Evolutionary conservation across 176 grass and related monocot species (phyloP).

Genomic region (Eleusine coracana): DNA sequence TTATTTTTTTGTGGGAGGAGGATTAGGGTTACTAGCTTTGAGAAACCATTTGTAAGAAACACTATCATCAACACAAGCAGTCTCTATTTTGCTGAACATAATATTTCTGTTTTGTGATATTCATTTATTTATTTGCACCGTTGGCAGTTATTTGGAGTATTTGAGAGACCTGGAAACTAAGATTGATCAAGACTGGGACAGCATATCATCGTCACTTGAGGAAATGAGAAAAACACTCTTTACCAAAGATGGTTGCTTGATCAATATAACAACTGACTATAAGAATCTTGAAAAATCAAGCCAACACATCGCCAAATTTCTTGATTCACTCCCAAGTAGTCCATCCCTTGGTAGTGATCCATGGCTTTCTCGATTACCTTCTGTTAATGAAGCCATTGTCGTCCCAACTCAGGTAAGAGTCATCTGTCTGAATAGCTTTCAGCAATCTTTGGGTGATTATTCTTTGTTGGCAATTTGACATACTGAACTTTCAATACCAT

Average conservation of each 20-base stretch:
- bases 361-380: conserved; percentile 73
- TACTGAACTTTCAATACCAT: conserved; percentile 22
- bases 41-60: not conserved
- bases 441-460: conserved; percentile 7
- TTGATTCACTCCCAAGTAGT: conserved; percentile 75
- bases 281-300: conserved; percentile 88
- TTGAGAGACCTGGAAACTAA: conserved; percentile 82
- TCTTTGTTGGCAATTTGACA: conserved; percentile 1
- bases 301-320: conserved; percentile 76
- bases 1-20: not conserved
- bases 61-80: not conserved
- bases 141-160: conserved; percentile 90
- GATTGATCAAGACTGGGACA: conserved; percentile 96
- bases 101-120: conserved; percentile 24
- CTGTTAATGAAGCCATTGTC: conserved; percentile 91
- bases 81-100: not conserved
- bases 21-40: not conserved
- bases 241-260: conserved; percentile 72
- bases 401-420: conserved; percentile 84
- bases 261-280: conserved; percentile 83
- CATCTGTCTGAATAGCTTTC: conserved; percentile 35
- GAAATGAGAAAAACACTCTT: conserved; percentile 88
- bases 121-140: conserved; percentile 40
- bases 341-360: conserved; percentile 55
- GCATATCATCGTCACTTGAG: conserved; percentile 82